Evolutionary conservation across 352 stramenopile genomes (phyloP), one percentile per base, ranked within the genome.

Genomic region (Phytophthora pluvialis): DNA sequence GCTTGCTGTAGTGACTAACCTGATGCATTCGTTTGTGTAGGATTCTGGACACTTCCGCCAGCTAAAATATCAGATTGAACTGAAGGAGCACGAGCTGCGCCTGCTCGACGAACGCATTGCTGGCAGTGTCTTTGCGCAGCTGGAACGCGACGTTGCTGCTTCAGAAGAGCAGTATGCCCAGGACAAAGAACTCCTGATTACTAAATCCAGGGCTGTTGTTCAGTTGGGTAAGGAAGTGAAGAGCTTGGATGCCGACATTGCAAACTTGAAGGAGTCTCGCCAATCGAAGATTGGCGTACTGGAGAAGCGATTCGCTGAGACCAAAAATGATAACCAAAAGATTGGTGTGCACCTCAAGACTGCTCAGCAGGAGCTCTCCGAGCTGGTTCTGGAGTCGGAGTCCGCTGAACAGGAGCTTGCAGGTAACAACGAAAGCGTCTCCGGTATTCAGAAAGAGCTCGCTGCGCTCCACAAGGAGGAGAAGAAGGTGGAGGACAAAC

Each of bases 81-180:
- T 96, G 21, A 96, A 96, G 57, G 75, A 92, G 45, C 88, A 96
- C 51, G 86, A 96, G 29, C 61, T 93, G 48, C 65, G 66, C 29
- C 66, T 96, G 59, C 72, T 96, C 4, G 83, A 93, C 13, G 85
- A 93, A 40, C 86, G 88, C 39, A 94, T 96, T 45, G 77, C 83
- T 28, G 85, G 79, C 26, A 96, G 85, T 55, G 81, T 83, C 4
- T 89, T 90, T 57, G 86, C 85, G 3, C 87, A 94, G 52, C 67
- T 95, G 13, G 85, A 96, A 53, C 73, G 85, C 18, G 82, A 92
- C 45, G 77, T 96, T 47, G 65, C 60, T 44, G 76, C 80, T 21
- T 79, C 78, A 9, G 78, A 94, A 65, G 83, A 88, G 50, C 83
- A 96, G 21, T 86, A 98, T 7, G 62, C 77, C 21, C 65, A 88